Evolutionary conservation across 164 flowering plant genomes (phyloP), one percentile per base, ranked within the genome.

Genomic region (Santalum album): DNA sequence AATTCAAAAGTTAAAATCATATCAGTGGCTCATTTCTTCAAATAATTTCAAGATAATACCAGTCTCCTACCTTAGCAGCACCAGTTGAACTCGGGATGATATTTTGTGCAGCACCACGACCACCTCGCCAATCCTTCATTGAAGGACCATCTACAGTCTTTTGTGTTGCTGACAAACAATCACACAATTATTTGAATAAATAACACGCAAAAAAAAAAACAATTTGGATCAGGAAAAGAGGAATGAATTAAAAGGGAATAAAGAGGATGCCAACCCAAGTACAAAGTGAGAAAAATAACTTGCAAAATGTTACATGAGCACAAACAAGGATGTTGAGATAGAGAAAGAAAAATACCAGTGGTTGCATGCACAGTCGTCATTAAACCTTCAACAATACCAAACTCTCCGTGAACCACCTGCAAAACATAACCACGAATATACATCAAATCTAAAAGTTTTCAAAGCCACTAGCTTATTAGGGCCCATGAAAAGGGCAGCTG

Each of bases 331-430:
- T 20, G 21, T 4, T 39, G 55, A 24, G 46, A 34, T 44, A 42
- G 36, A 56, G 53, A 65, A 53, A 54, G 58, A 63, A 57, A 71
- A 19, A 89, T 96, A 89, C 97, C 99, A 69, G 97, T 92, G 22
- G 99, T 92, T 66, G 99, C 96, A 83, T 92, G 99, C 47, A 92
- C 97, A 44, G 97, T 89, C 24, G 99, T 92, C 99, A 92, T 92
- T 12, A 92, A 65, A 61, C 95, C 99, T 69, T 92, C 95, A 51
- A 77, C 49, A 56, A 92, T 89, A 49, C 99, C 99, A 72, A 92
- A 92, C 72, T 87, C 99, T 74, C 85, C 97, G 62, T 92, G 97
- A 51, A 89, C 90, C 56, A 92, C 99, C 97, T 92, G 76, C 48
- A 62, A 66, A 38, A 59, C 17, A 35, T 23, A 29, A 29, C 29